Percentiles rank a stretch among this genome's conserved stretches.
phyloP scores from a whole-genome alignment of 768 basidiomycete species.

The Hygrophorus pudorinus region DNA sequence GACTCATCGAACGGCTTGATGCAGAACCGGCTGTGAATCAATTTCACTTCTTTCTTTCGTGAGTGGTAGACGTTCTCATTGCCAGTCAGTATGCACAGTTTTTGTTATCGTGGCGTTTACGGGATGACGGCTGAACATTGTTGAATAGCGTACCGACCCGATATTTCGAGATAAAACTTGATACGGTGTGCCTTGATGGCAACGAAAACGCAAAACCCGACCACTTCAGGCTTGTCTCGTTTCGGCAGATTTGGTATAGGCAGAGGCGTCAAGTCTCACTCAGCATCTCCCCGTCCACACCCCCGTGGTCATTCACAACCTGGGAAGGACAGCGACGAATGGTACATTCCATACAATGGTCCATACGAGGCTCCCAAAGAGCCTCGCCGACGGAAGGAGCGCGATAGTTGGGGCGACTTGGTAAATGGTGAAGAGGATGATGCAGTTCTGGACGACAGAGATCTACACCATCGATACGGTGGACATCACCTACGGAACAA shows the following conservation, averaged over 20 bases:
- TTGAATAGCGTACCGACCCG: no score
- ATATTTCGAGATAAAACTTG: no score
- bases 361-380: slow-evolving; percentile 40
- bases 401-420: slow-evolving; percentile 35
- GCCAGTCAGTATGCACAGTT: no score
- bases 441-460: slow-evolving; percentile 17
- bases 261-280: slow-evolving; percentile 9
- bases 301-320: slow-evolving; percentile 2
- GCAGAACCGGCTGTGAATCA: no score
- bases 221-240: slow-evolving; percentile 18
- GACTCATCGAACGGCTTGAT: no score
- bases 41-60: no score
- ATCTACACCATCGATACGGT: slow-evolving; percentile 21
- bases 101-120: no score
- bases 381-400: slow-evolving; percentile 19
- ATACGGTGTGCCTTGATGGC: no score
- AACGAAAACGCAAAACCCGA: neutral
- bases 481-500: slow-evolving; percentile 13
- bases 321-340: slow-evolving; percentile 30
- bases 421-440: slow-evolving; percentile 21
- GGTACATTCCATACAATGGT: slow-evolving; percentile 59
- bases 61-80: no score
- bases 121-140: no score
- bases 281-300: slow-evolving; percentile 1
- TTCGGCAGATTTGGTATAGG: slow-evolving; percentile 29